phyloP scores from a whole-genome alignment of 1,139 yeast genomes.

The Kodamaea sp. region DNA sequence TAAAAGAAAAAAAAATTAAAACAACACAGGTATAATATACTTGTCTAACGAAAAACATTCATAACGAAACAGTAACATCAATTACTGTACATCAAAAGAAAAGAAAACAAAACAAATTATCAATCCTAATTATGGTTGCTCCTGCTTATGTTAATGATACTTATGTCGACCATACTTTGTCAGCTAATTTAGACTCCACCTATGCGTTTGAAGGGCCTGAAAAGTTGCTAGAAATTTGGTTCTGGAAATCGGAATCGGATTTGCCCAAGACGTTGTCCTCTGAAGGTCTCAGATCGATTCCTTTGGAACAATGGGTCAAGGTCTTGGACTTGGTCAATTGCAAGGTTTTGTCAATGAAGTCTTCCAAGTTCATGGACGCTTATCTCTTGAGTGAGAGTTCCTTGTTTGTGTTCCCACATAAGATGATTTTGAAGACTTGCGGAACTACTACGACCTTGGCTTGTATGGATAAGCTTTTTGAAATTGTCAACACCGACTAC shows the following conservation, averaged over 20 bases:
- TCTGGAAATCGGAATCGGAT: conserved; percentile 46
- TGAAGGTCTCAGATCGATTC: conserved; percentile 64
- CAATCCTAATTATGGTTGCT: conserved; percentile 36
- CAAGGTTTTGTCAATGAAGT: conserved; percentile 80
- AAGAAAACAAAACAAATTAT: conserved; percentile 7
- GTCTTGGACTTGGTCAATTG: conserved; percentile 84
- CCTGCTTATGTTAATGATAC: conserved; percentile 48
- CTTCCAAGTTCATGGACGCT: conserved; percentile 70
- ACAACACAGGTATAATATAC: background rate
- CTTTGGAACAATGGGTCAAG: conserved; percentile 66
- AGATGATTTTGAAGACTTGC: conserved; percentile 86
- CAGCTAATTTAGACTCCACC: conserved; percentile 81
- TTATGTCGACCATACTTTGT: conserved; percentile 73
- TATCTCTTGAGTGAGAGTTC: conserved; percentile 88
- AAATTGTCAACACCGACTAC: conserved; percentile 39
- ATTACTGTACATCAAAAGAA: conserved; percentile 5
- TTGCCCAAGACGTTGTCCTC: conserved; percentile 37
- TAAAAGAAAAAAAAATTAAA: conserved; percentile 17
- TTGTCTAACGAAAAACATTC: background rate
- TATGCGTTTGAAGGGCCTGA: conserved; percentile 98
- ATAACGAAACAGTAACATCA: background rate
- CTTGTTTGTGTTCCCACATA: conserved; percentile 84
- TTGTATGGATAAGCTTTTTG: conserved; percentile 68
- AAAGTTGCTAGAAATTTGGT: conserved; percentile 89
- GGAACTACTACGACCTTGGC: conserved; percentile 92